These are phyloP conservation scores for Phyllachora maydis DNA, from an alignment of 2,329 filamentous ascomycete species.

Conservation along the genomic window DNA sequence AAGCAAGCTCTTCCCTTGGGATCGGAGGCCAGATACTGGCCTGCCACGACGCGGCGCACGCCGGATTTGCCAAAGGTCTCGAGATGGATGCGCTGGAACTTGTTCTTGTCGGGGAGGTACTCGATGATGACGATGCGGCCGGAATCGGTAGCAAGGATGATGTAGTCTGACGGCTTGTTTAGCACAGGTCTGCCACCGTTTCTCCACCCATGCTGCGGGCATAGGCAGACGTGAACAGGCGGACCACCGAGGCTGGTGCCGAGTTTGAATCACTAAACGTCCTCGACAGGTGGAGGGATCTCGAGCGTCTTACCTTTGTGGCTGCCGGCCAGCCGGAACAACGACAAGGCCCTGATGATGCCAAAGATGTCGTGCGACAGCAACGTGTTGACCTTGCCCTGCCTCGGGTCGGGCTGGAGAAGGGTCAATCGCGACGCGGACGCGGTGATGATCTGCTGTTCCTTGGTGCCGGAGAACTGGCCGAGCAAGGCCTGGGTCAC, in stretches of 20 bases:
- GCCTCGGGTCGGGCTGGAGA: slow-evolving; percentile 64
- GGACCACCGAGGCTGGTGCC: slow-evolving; percentile 7
- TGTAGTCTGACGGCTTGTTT: slow-evolving; percentile 48
- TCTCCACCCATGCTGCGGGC: too few relatives aligned
- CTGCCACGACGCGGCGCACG: slow-evolving; percentile 77
- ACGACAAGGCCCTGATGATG: slow-evolving; percentile 74
- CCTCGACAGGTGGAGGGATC: slow-evolving; percentile 17
- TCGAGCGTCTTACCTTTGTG: slow-evolving; percentile 84
- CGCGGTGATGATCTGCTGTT: slow-evolving; percentile 91
- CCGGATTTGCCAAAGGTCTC: slow-evolving; percentile 98
- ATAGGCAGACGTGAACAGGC: slow-evolving; percentile 4
- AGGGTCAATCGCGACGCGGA: slow-evolving; percentile 80
- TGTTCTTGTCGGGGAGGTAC: slow-evolving; percentile 70
- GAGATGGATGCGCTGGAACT: slow-evolving; percentile 73
- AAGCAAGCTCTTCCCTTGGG: slow-evolving; percentile 91
- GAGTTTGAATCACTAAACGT: slow-evolving; percentile 53
- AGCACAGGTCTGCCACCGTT: slow-evolving; percentile 5
- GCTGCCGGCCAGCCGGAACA: slow-evolving; percentile 82
- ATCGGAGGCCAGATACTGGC: slow-evolving; percentile 88
- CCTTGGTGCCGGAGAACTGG: slow-evolving; percentile 88
- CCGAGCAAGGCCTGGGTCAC: slow-evolving; percentile 82
- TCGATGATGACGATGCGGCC: slow-evolving; percentile 88
- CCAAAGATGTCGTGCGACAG: slow-evolving; percentile 90
- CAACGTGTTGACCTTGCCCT: slow-evolving; percentile 70
- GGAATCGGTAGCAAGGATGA: slow-evolving; percentile 89